Evolutionary conservation across 257 asterid genomes (phyloP).

Genomic region (Capsicum pubescens): DNA sequence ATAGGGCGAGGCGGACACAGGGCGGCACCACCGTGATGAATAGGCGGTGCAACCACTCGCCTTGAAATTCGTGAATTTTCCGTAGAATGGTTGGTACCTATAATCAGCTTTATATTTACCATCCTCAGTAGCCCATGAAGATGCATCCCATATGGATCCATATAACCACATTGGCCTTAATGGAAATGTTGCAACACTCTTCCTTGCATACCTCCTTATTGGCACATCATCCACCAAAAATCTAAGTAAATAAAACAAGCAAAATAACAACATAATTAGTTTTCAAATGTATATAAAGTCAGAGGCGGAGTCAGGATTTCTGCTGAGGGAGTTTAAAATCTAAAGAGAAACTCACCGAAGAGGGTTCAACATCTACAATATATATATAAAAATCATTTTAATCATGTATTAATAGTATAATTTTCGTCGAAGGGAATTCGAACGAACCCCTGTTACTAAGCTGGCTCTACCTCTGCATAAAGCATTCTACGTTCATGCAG

Average conservation of each 20-base stretch:
- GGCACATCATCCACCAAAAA: conserved; percentile 93
- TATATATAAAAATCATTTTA: no score
- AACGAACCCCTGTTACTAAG: no score
- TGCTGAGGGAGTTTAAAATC: no score
- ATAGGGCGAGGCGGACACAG: conserved; percentile 69
- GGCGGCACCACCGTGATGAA: conserved; percentile 64
- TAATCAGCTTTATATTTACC: conserved; percentile 83
- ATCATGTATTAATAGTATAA: no score
- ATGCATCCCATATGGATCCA: conserved; percentile 97
- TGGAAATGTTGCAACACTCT: conserved; percentile 70
- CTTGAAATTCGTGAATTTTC: conserved; percentile 69
- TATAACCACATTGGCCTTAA: conserved; percentile 94
- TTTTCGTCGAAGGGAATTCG: no score
- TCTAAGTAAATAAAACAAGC: conserved; percentile 41
- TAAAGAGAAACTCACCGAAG: no score
- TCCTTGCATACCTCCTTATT: conserved; percentile 71
- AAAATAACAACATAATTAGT: background rate
- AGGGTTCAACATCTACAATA: no score
- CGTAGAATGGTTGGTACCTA: conserved; percentile 79
- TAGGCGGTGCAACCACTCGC: conserved; percentile 88
- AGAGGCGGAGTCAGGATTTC: no score
- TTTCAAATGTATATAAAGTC: background rate
- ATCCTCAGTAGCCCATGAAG: conserved; percentile 89
- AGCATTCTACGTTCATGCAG: background rate
- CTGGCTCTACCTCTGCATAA: no score